Evolutionary conservation across 768 basidiomycete genomes (phyloP), one percentile per base, ranked within the genome.

Genomic region (Suillus variegatus): DNA sequence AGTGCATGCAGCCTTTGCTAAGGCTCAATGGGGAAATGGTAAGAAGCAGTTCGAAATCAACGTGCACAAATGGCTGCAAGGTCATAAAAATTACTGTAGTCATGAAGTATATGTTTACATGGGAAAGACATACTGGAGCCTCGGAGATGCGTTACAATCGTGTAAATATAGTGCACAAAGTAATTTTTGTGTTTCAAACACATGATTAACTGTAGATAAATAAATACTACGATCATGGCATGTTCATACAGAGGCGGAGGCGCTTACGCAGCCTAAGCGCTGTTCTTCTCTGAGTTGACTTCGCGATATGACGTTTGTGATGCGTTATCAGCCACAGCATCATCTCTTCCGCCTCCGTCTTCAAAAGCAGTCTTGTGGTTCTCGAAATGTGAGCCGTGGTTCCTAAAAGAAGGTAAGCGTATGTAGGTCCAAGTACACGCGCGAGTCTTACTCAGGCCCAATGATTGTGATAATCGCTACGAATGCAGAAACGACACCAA

Each of bases 331-430:
- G 78, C 66, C 3, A 74, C 73, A 28, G 80, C 80, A 40, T 86
- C 88, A 41, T 81, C 79, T 28, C 75, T 82, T 38, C 85, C 85
- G 0, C 75, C 91, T 63, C 92, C 92, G 66, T 88, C 83, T 72
- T 95, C 91, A 77, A 91, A 91, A 1, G 93, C 94, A 3, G 88
- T 75, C 76, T 89, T 90, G 71, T 88, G 84, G 67, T 90, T 85
- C 80, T 98, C 95, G 72, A 97, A 98, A 77, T 91, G 92, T 12
- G 86, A 82, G 10, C 88, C 86, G 69, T 91, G 91, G 65, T 91
- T 88, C 73, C 88, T 89, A 64, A n/a, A 28, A 6, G n/a, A 20
- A 14, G 40, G 61, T 25, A 13, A 25, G 47, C 35, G 32, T 20
- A 28, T 28, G 25, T 35, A 38, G 5, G 43, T 18, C 63, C 25